These are phyloP conservation scores for Yarrowia sp. DNA, from an alignment of 805 yeast species.

Conservation along the genomic window DNA sequence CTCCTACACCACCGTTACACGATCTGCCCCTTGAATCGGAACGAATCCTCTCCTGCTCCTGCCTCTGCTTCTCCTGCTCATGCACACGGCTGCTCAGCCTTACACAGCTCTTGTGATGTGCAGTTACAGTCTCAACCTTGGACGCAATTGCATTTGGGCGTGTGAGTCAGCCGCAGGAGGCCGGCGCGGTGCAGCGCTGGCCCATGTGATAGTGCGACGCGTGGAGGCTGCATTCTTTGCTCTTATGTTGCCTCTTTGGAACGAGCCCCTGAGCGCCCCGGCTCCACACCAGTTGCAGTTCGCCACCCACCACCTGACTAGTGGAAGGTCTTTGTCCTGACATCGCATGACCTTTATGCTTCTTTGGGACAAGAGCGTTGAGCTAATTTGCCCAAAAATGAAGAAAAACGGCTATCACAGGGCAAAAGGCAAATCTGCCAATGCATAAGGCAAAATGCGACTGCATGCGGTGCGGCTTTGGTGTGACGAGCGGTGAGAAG, in stretches of 20 bases:
- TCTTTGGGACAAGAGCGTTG: slow-evolving; percentile 19
- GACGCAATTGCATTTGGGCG: background rate
- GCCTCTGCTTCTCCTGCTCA: too few species aligned
- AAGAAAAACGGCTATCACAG: slow-evolving; percentile 16
- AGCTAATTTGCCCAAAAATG: slow-evolving; percentile 4
- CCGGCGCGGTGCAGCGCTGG: background rate
- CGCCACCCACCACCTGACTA: slow-evolving; percentile 21
- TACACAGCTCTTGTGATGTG: background rate
- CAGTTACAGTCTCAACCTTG: slow-evolving; percentile 3
- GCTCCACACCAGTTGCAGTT: background rate
- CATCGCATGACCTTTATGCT: slow-evolving; percentile 23
- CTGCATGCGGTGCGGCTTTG: slow-evolving; percentile 18
- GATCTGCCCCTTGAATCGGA: background rate
- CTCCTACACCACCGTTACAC: background rate
- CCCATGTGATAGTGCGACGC: background rate
- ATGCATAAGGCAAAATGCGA: slow-evolving; percentile 5
- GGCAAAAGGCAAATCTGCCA: background rate
- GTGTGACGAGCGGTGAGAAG: background rate
- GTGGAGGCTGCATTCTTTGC: background rate
- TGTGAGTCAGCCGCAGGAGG: slow-evolving; percentile 22
- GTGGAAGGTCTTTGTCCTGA: background rate
- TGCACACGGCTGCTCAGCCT: slow-evolving; percentile 24
- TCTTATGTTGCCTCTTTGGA: background rate
- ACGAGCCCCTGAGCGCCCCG: background rate
- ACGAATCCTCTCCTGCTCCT: too few species aligned